phyloP scores from a whole-genome alignment of 805 yeast genomes.

The Torulaspora quercuum region DNA sequence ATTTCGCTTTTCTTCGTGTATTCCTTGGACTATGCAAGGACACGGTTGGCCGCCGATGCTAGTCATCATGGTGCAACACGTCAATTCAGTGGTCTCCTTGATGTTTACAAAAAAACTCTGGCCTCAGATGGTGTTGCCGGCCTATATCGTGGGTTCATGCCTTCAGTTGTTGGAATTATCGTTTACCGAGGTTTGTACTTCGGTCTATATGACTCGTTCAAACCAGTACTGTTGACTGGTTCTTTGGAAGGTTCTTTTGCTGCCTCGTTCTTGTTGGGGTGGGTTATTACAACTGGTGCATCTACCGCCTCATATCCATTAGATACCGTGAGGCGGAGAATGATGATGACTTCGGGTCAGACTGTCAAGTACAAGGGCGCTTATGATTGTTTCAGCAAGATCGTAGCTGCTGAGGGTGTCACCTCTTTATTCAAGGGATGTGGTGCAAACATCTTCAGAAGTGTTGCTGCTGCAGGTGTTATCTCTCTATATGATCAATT shows the following conservation, averaged over 20 bases:
- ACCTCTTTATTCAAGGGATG: slow-evolving; percentile 91
- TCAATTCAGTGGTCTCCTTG: slow-evolving; percentile 90
- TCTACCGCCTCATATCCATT: slow-evolving; percentile 96
- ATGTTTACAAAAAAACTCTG: slow-evolving; percentile 89
- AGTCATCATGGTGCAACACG: slow-evolving; percentile 73
- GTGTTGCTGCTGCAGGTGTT: slow-evolving; percentile 99
- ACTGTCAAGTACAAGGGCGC: slow-evolving; percentile 92
- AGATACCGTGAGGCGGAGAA: slow-evolving; percentile 97
- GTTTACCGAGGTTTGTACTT: slow-evolving; percentile 97
- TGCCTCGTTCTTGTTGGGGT: slow-evolving; percentile 90
- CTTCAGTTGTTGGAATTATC: slow-evolving; percentile 89
- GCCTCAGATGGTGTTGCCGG: slow-evolving; percentile 93
- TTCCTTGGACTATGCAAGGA: slow-evolving; percentile 96
- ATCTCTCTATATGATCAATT: slow-evolving; percentile 93
- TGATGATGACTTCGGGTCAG: slow-evolving; percentile 99
- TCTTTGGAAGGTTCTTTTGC: slow-evolving; percentile 84
- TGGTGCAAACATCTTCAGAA: slow-evolving; percentile 97
- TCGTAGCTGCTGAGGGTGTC: slow-evolving; percentile 88
- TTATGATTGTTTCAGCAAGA: slow-evolving; percentile 79
- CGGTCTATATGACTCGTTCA: slow-evolving; percentile 90
- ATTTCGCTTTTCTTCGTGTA: slow-evolving; percentile 87
- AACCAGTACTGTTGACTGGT: slow-evolving; percentile 88
- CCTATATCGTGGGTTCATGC: slow-evolving; percentile 96
- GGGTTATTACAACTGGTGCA: slow-evolving; percentile 95
- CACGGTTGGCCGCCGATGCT: slow-evolving; percentile 96